These are phyloP conservation scores for Rhodomyrtus tomentosa DNA, from an alignment of 345 rosid species.

Conservation along the genomic window DNA sequence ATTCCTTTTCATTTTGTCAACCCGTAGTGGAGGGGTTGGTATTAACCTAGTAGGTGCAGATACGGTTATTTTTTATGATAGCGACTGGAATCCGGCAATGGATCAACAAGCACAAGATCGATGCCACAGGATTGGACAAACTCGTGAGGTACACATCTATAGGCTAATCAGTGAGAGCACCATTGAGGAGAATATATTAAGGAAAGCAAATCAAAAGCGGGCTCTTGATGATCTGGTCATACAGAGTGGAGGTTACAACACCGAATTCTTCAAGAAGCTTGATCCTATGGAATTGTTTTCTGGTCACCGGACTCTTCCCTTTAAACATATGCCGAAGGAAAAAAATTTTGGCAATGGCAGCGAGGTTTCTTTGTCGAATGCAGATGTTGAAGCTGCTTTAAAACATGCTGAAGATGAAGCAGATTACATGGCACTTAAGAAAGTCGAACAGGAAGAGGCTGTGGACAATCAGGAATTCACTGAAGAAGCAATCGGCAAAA, in stretches of 20 bases:
- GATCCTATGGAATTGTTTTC: constrained; percentile 96
- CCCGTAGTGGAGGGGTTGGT: constrained; percentile 99
- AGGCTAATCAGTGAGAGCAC: constrained; percentile 97
- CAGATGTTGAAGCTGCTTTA: constrained; percentile 97
- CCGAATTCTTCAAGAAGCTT: constrained; percentile 97
- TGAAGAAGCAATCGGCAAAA: constrained; percentile 79
- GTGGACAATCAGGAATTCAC: constrained; percentile 98
- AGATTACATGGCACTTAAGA: constrained; percentile 98
- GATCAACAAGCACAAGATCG: constrained; percentile 99
- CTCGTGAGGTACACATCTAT: constrained; percentile 96
- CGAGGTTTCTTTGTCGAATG: constrained; percentile 62
- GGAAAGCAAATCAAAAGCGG: constrained; percentile 99
- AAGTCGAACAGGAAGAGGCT: constrained; percentile 97
- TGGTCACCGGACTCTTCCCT: constrained; percentile 54
- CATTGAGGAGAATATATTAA: constrained; percentile 94
- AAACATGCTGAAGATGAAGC: constrained; percentile 99
- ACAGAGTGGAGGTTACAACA: constrained; percentile 95
- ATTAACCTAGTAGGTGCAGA: constrained; percentile 99
- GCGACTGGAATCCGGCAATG: constrained; percentile 99
- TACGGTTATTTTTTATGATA: constrained; percentile 98
- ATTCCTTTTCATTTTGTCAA: constrained; percentile 93
- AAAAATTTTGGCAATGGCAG: constrained; percentile 27
- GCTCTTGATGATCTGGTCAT: constrained; percentile 96
- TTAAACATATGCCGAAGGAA: constrained; percentile 45
- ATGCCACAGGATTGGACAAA: constrained; percentile 99